phyloP scores from a whole-genome alignment of 2,329 filamentous ascomycete species.

The Penicillium paneum region DNA sequence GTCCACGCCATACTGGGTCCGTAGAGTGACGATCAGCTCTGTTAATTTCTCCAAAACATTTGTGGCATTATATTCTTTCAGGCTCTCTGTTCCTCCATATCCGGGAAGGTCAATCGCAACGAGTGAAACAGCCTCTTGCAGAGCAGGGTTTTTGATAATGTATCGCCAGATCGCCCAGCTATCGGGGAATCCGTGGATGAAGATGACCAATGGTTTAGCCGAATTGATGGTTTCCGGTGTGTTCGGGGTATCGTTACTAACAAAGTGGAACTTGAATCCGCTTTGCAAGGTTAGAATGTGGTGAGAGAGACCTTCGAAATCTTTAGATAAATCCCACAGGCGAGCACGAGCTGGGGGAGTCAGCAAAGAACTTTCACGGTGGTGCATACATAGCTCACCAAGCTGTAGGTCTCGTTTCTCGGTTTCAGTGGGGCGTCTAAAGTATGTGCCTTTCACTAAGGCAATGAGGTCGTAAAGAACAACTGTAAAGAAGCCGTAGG shows the following conservation, averaged over 20 bases:
- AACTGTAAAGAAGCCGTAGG: constrained; percentile 39
- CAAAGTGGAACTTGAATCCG: constrained; percentile 55
- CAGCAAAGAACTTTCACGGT: neutral
- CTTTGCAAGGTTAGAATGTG: constrained; percentile 50
- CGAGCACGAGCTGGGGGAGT: constrained; percentile 46
- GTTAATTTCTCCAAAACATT: constrained; percentile 53
- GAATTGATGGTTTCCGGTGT: constrained; percentile 18
- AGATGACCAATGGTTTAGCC: constrained; percentile 47
- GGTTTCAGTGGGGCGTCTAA: constrained; percentile 38
- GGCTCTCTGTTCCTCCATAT: constrained; percentile 56
- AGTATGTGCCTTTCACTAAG: constrained; percentile 36
- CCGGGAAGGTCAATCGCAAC: constrained; percentile 59
- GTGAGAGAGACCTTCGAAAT: constrained; percentile 49
- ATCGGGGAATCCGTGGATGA: constrained; percentile 60
- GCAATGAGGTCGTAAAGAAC: constrained; percentile 32
- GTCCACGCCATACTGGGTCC: constrained; percentile 46
- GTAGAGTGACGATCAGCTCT: constrained; percentile 53
- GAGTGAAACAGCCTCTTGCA: constrained; percentile 43
- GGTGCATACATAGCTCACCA: constrained; percentile 31
- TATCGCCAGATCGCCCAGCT: constrained; percentile 55
- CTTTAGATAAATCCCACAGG: constrained; percentile 54
- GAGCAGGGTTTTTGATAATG: constrained; percentile 42
- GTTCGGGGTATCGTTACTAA: constrained; percentile 40
- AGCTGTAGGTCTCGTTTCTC: constrained; percentile 41
- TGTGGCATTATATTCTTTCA: constrained; percentile 50